A percentile compares a stretch with the other conserved stretches of the same genome.
phyloP scores from a whole-genome alignment of 2,329 filamentous ascomycete genomes.

The Cercospora citrullina region DNA sequence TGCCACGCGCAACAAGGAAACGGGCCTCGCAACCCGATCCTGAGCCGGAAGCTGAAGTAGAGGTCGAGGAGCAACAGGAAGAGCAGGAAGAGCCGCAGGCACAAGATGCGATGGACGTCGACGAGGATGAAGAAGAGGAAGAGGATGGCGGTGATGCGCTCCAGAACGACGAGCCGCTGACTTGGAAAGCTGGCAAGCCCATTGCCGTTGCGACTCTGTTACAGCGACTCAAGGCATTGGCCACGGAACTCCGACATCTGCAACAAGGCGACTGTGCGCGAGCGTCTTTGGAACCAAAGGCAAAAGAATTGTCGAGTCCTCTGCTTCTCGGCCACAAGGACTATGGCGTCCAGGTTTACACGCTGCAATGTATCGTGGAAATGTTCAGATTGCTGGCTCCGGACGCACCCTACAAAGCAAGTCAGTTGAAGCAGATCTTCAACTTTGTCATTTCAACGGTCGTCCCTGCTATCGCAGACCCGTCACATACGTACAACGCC shows the following conservation, averaged over 20 bases:
- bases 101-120: constrained; percentile 22
- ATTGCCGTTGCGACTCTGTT: constrained; percentile 83
- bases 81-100: constrained; percentile 7
- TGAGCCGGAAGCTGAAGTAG: constrained; percentile 9
- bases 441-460: constrained; percentile 80
- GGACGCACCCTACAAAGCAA: constrained; percentile 86
- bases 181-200: constrained; percentile 88
- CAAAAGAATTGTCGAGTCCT: constrained; percentile 78
- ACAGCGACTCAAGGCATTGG: constrained; percentile 74
- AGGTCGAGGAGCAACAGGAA: constrained; percentile 12
- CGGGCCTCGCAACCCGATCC: constrained; percentile 9
- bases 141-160: constrained; percentile 46
- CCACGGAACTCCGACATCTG: constrained; percentile 77
- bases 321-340: constrained; percentile 90
- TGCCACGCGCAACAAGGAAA: constrained; percentile 18
- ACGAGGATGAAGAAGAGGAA: constrained; percentile 27
- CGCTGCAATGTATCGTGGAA: constrained; percentile 86
- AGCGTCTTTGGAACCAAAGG: constrained; percentile 78
- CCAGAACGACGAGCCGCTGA: constrained; percentile 79
- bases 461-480: constrained; percentile 80
- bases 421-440: constrained; percentile 96
- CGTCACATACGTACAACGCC: constrained; percentile 83
- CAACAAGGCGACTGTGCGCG: constrained; percentile 85
- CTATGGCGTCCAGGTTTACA: constrained; percentile 85
- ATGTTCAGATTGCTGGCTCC: constrained; percentile 90